Evolutionary conservation across 2,329 filamentous ascomycete species (phyloP).

Genomic region (Fusarium clavum): DNA sequence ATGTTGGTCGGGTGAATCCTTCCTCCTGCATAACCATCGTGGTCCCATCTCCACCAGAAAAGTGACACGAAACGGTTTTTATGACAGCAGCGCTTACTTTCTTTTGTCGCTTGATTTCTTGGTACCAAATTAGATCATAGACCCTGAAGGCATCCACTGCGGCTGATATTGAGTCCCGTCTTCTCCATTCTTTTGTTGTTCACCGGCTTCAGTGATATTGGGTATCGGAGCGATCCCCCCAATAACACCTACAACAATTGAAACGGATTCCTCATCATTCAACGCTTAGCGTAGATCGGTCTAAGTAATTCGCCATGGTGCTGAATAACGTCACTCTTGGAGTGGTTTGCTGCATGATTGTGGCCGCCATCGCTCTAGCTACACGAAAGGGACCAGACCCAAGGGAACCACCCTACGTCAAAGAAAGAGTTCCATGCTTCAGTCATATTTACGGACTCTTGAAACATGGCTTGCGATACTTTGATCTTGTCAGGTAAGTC

Average conservation of each 20-base stretch:
- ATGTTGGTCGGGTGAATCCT: not conserved
- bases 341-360: slow-evolving; percentile 16
- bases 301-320: not conserved
- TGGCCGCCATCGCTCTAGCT: slow-evolving; percentile 2
- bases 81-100: not conserved
- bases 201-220: not conserved
- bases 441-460: slow-evolving; percentile 34
- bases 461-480: slow-evolving; percentile 35
- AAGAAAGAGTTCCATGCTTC: slow-evolving; percentile 25
- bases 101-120: not conserved
- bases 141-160: not conserved
- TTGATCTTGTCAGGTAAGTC: slow-evolving; percentile 31
- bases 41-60: not conserved
- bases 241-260: not conserved
- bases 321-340: slow-evolving; percentile 15
- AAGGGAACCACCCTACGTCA: slow-evolving; percentile 29
- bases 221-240: not conserved
- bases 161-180: not conserved
- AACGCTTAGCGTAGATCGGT: not conserved
- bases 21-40: not conserved
- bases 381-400: slow-evolving; percentile 17
- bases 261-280: too few relatives aligned
- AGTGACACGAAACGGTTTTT: not conserved
- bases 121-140: not conserved
- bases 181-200: not conserved